These are phyloP conservation scores for Blastobotrys arbuscula DNA, from an alignment of 1,139 yeast genomes.

Conservation along the genomic window DNA sequence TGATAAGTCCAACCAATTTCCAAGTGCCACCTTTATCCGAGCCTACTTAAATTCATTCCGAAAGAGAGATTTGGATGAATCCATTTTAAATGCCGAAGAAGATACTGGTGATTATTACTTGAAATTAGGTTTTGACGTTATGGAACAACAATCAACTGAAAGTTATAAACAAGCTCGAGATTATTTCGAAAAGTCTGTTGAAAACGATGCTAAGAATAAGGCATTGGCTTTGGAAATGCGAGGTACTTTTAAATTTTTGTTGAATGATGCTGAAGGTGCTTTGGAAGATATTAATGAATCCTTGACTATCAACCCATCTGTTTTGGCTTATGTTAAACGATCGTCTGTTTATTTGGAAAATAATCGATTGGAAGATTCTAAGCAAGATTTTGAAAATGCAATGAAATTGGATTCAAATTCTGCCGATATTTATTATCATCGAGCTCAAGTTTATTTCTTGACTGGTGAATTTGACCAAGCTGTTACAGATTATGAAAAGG, in stretches of 20 bases:
- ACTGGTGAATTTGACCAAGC: conserved; percentile 74
- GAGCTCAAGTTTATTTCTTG: conserved; percentile 86
- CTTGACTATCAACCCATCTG: conserved; percentile 63
- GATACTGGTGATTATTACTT: conserved; percentile 59
- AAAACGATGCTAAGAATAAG: conserved; percentile 30
- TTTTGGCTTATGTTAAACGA: conserved; percentile 76
- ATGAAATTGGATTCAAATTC: conserved; percentile 60
- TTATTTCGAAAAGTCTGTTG: conserved; percentile 61
- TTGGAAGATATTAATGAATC: conserved; percentile 59
- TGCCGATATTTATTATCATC: conserved; percentile 87
- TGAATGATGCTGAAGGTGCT: conserved; percentile 61
- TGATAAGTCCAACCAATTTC: conserved; percentile 53
- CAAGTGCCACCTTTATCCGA: conserved; percentile 78
- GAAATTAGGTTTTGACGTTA: conserved; percentile 59
- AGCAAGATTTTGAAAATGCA: conserved; percentile 69
- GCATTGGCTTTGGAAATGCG: conserved; percentile 79
- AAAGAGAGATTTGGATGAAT: conserved; percentile 34
- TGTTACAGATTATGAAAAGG: conserved; percentile 65
- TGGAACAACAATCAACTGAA: conserved; percentile 59
- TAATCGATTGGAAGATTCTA: conserved; percentile 55
- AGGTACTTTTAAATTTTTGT: conserved; percentile 79
- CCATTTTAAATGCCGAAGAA: conserved; percentile 44
- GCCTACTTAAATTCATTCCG: conserved; percentile 80
- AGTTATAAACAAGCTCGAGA: conserved; percentile 73
- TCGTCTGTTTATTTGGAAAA: conserved; percentile 80